Conservation (phyloP, 2,329 filamentous ascomycete species). For the Pseudocercospora musae region DNA sequence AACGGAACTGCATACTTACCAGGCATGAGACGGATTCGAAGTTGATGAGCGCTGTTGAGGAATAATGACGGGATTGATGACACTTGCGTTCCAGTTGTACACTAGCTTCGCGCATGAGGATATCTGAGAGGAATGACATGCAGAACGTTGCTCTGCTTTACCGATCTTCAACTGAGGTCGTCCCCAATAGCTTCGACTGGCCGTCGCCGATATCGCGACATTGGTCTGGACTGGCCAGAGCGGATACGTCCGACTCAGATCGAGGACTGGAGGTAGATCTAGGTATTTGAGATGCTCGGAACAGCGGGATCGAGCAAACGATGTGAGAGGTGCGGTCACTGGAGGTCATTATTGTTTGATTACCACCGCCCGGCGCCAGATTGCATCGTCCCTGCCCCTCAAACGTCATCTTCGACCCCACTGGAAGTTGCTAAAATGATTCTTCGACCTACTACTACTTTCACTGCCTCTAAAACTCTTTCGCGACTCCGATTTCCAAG, state of each 20-base stretch:
- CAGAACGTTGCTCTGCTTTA: background rate
- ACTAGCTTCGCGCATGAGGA: background rate
- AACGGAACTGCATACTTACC: background rate
- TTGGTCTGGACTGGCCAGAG: background rate
- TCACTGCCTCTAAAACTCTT: background rate
- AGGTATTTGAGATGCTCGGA: background rate
- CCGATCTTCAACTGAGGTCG: background rate
- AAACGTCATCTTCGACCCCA: background rate
- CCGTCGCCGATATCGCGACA: no score
- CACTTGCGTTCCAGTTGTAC: background rate
- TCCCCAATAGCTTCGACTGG: background rate
- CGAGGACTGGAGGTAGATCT: background rate
- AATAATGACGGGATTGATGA: background rate
- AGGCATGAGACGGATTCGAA: background rate
- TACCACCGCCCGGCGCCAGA: background rate
- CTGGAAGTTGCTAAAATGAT: background rate
- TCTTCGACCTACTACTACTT: background rate
- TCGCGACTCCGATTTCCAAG: background rate
- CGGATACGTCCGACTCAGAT: background rate
- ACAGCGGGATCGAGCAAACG: background rate
- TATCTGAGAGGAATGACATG: background rate
- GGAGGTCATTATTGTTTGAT: background rate
- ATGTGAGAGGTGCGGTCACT: background rate
- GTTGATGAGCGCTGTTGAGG: background rate
- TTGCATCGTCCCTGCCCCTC: background rate